These are phyloP conservation scores for Russula compacta DNA, from an alignment of 768 basidiomycete species.

Conservation along the genomic window DNA sequence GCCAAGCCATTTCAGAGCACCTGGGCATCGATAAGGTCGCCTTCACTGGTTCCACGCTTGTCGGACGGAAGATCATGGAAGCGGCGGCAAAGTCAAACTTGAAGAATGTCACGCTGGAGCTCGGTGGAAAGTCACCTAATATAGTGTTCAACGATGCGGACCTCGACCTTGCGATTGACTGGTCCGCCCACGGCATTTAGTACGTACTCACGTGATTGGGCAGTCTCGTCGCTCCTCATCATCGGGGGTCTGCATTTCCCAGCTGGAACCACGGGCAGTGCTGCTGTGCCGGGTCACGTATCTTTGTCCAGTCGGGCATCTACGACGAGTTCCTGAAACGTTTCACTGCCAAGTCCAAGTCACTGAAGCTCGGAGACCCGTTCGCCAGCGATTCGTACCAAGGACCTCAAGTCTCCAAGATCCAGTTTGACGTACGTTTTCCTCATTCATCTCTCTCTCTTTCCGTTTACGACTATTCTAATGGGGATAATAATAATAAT, in stretches of 20 bases:
- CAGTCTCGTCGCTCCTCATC: background rate
- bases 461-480: background rate
- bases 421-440: slow-evolving; percentile 58
- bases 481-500: background rate
- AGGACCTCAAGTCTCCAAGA: slow-evolving; percentile 71
- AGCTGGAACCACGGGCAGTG: slow-evolving; percentile 71
- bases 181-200: slow-evolving; percentile 52
- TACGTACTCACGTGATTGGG: slow-evolving; percentile 25
- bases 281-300: slow-evolving; percentile 74
- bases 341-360: slow-evolving; percentile 46
- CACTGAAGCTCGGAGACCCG: slow-evolving; percentile 62
- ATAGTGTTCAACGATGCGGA: slow-evolving; percentile 58
- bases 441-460: background rate
- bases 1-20: slow-evolving; percentile 48
- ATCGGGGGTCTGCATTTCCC: background rate
- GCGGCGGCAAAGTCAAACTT: slow-evolving; percentile 54
- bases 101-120: slow-evolving; percentile 61
- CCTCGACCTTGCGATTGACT: slow-evolving; percentile 48
- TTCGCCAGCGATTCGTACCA: slow-evolving; percentile 52
- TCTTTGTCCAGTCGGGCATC: slow-evolving; percentile 69
- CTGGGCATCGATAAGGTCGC: slow-evolving; percentile 56
- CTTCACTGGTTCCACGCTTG: slow-evolving; percentile 62
- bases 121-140: slow-evolving; percentile 56
- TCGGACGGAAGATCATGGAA: slow-evolving; percentile 55
- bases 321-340: slow-evolving; percentile 66